phyloP scores from a whole-genome alignment of 495 filamentous ascomycete species.

The Platismatia glauca region DNA sequence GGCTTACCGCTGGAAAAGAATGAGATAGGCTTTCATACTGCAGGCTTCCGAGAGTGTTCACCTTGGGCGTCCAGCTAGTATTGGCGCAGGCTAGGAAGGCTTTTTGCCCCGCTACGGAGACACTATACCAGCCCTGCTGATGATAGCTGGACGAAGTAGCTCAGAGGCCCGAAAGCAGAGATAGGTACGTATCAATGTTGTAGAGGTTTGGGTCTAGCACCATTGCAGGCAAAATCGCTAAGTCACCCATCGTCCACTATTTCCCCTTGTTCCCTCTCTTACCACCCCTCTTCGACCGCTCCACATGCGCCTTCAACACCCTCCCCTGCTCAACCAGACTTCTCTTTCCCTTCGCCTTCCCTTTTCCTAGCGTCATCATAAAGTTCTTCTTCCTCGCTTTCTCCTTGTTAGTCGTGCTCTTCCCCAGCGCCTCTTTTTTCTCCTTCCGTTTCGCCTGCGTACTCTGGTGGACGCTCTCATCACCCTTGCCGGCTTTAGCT shows the following conservation, averaged over 20 bases:
- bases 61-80: background rate
- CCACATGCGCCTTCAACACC: constrained; percentile 70
- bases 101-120: background rate
- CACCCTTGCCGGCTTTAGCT: constrained; percentile 65
- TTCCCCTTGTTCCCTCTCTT: constrained; percentile 58
- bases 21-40: background rate
- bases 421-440: constrained; percentile 76
- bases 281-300: constrained; percentile 75
- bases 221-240: background rate
- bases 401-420: constrained; percentile 96
- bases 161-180: background rate
- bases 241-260: background rate
- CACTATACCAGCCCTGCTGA: background rate
- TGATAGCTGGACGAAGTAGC: background rate
- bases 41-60: background rate
- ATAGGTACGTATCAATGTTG: background rate
- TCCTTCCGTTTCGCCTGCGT: constrained; percentile 71
- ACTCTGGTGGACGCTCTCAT: constrained; percentile 67
- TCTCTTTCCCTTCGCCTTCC: constrained; percentile 83
- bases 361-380: constrained; percentile 94
- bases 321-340: constrained; percentile 75
- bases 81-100: background rate
- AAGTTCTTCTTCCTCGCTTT: constrained; percentile 96
- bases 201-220: background rate
- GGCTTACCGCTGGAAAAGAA: background rate